These are phyloP conservation scores for Blastobotrys chiropterorum DNA, from an alignment of 805 yeast species.

Conservation along the genomic window DNA sequence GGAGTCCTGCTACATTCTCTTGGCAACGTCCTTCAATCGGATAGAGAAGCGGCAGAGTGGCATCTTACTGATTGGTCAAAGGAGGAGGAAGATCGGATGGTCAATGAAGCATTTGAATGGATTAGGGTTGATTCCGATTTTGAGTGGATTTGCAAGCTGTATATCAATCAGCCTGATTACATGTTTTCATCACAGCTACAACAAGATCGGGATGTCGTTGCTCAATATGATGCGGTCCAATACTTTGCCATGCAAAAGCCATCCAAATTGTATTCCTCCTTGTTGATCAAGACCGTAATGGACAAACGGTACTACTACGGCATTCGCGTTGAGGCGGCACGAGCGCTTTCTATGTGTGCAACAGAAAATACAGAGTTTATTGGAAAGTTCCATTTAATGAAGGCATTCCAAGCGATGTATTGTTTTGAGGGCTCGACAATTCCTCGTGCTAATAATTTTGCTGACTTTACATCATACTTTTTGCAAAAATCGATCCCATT, in stretches of 20 bases:
- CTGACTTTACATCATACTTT: slow-evolving; percentile 60
- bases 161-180: slow-evolving; percentile 84
- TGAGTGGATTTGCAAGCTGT: slow-evolving; percentile 87
- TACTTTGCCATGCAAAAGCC: slow-evolving; percentile 65
- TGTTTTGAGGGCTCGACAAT: slow-evolving; percentile 64
- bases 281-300: slow-evolving; percentile 70
- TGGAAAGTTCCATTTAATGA: slow-evolving; percentile 67
- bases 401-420: slow-evolving; percentile 59
- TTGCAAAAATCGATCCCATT: slow-evolving; percentile 62
- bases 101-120: slow-evolving; percentile 95
- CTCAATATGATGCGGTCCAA: slow-evolving; percentile 77
- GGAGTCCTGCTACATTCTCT: slow-evolving; percentile 47
- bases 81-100: slow-evolving; percentile 61
- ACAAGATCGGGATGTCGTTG: slow-evolving; percentile 94
- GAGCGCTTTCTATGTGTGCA: slow-evolving; percentile 65
- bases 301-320: slow-evolving; percentile 86
- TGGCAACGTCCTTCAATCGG: slow-evolving; percentile 69
- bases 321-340: slow-evolving; percentile 79
- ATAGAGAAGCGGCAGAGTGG: slow-evolving; percentile 65
- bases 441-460: slow-evolving; percentile 79
- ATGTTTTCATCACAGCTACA: slow-evolving; percentile 92
- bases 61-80: slow-evolving; percentile 60
- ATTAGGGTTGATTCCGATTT: slow-evolving; percentile 94
- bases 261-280: slow-evolving; percentile 61
- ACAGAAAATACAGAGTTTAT: slow-evolving; percentile 53